Evolutionary conservation across 371 early-diverging fungal genomes (phyloP), one percentile per base, ranked within the genome.

Genomic region (Mucor piriformis): DNA sequence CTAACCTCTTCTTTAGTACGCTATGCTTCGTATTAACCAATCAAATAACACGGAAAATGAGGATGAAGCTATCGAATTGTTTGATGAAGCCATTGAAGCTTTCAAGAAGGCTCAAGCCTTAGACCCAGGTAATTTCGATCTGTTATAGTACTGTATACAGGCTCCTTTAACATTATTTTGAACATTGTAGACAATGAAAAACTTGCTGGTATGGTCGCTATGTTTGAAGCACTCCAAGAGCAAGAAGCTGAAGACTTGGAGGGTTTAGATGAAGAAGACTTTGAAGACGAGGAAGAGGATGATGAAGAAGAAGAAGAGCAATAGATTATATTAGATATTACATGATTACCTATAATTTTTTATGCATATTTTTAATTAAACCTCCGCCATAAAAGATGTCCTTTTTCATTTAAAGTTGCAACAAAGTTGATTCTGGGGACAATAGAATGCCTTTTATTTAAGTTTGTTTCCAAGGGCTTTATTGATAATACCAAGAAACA

Each of bases 1-100:
- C n/a, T n/a, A n/a, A n/a, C n/a, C n/a, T n/a, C n/a, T n/a, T n/a
- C n/a, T 32, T 5, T 63, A 76, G 74, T 54, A 53, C 52, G 77
- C 69, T 47, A 72, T 68, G 68, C 63, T 70, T 15, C 60, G 61
- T 32, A 57, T 77, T 37, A 68, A 60, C 20, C 69, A 72, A 57
- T 72, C 76, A 15, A 69, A 66, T 43, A 35, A 65, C 34, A 53
- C 61, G 11, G 70, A 72, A 2, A 74, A 77, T 44, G 81, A 80
- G 40, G 81, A 80, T 29, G 54, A 75, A 33, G 65, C 75, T n/a
- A 18, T 80, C 12, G 63, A 63, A 3, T 40, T 64, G 18, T 72
- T 61, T 60, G 63, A 69, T 15, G 66, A 60, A 20, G 73, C 73
- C 12, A 59, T 68, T 12, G 34, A 59, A 8, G 25, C 54, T 21